Percentiles rank a stretch among this genome's conserved stretches.
These are phyloP conservation scores for Arachis monticola DNA, from an alignment of 331 rosid species.

Conservation along the genomic window DNA sequence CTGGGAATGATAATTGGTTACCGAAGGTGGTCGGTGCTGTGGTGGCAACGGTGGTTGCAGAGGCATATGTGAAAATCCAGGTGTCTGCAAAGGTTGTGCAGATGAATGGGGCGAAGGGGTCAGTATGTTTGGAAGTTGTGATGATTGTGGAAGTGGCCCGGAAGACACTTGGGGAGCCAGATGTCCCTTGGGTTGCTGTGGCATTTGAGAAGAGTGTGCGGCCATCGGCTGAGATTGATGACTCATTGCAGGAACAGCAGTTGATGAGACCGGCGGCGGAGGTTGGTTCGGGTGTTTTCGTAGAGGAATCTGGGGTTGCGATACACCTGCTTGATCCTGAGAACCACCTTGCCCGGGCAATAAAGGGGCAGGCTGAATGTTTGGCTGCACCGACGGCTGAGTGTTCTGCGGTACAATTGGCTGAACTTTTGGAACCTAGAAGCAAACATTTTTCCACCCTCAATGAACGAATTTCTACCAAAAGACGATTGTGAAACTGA, in stretches of 20 bases:
- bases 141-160: constrained; percentile 61
- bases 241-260: constrained; percentile 63
- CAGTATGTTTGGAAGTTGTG: constrained; percentile 73
- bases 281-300: constrained; percentile 77
- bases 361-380: constrained; percentile 59
- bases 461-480: constrained; percentile 1
- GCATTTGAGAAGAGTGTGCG: constrained; percentile 61
- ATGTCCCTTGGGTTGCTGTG: constrained; percentile 77
- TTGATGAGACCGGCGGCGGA: constrained; percentile 58
- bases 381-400: constrained; percentile 64
- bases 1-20: constrained; percentile 67
- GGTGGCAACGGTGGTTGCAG: constrained; percentile 75
- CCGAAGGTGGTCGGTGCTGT: constrained; percentile 73
- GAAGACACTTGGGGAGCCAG: constrained; percentile 58
- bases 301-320: constrained; percentile 57
- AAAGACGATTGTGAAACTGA: constrained; percentile 23
- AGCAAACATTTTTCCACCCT: constrained; percentile 30
- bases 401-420: constrained; percentile 59
- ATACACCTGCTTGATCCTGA: constrained; percentile 73
- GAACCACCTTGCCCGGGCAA: constrained; percentile 57
- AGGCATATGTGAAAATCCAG: constrained; percentile 74
- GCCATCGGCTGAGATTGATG: constrained; percentile 70
- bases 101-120: constrained; percentile 66
- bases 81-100: constrained; percentile 69
- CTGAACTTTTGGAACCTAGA: constrained; percentile 78